Percentiles rank a stretch among this genome's conserved stretches.
Conservation (phyloP, 1,284 basidiomycete species). For the Cryptococcus amylolentus region DNA sequence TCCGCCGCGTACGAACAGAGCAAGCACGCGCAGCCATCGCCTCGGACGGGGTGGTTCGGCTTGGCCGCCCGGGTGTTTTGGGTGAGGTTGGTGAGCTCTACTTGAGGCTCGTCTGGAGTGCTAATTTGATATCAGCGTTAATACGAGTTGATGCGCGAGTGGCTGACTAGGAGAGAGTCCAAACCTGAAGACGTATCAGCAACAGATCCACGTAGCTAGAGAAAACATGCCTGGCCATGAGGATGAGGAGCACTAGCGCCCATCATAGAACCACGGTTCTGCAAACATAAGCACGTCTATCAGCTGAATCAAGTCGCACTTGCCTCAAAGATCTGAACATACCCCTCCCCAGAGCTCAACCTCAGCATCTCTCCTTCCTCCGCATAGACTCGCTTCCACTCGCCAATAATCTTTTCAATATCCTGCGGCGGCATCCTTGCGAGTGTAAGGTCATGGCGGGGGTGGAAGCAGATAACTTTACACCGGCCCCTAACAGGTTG, state of each 20-base stretch:
- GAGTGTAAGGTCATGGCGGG: conserved; percentile 84
- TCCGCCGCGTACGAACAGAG: conserved; percentile 79
- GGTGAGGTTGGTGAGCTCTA: conserved; percentile 61
- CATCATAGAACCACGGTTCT: conserved; percentile 96
- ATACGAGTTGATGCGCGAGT: not conserved
- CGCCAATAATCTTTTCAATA: conserved; percentile 66
- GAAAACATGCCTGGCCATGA: conserved; percentile 60
- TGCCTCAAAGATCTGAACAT: conserved; percentile 88
- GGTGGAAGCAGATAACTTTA: conserved; percentile 87
- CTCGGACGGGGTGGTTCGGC: conserved; percentile 20
- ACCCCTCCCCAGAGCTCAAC: conserved; percentile 55
- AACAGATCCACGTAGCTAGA: not conserved
- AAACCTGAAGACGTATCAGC: conserved; percentile 56
- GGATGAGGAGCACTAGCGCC: conserved; percentile 95
- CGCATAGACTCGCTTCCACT: conserved; percentile 71
- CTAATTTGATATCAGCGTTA: conserved; percentile 6
- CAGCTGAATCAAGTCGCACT: conserved; percentile 9
- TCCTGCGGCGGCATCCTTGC: conserved; percentile 64
- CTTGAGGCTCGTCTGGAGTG: conserved; percentile 67
- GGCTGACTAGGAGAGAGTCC: conserved; percentile 64
- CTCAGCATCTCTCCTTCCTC: conserved; percentile 53
- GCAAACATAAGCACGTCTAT: not conserved
- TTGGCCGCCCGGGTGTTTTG: not conserved
- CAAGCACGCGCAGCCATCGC: conserved; percentile 64
- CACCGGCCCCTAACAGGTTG: conserved; percentile 78